Conservation (phyloP, 495 filamentous ascomycete genomes). For the Jackrogersella minutella region DNA sequence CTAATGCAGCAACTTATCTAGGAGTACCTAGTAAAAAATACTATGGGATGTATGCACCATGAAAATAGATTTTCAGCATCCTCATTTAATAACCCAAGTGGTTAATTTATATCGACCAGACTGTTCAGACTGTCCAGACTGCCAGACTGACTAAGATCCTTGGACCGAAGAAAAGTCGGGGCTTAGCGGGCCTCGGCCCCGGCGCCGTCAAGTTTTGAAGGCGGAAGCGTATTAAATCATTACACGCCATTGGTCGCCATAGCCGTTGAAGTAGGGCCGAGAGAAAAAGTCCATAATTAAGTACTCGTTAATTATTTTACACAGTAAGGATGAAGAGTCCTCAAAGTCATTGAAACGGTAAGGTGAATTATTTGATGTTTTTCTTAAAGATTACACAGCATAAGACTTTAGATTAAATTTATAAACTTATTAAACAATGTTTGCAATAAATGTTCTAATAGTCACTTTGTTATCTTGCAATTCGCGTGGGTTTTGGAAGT, state of each 20-base stretch:
- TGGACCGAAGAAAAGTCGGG: conserved; percentile 28
- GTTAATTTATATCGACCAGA: too few species aligned
- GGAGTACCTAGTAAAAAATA: neutral
- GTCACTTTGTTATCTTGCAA: neutral
- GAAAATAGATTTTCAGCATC: too few species aligned
- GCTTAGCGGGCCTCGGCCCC: conserved; percentile 21
- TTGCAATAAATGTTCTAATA: neutral
- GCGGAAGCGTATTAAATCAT: conserved; percentile 6
- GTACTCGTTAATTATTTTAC: conserved; percentile 5
- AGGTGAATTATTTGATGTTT: neutral
- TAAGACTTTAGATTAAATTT: neutral
- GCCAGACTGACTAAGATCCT: neutral
- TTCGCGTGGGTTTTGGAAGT: neutral
- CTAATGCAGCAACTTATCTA: neutral
- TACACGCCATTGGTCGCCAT: conserved; percentile 8
- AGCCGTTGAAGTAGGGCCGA: conserved; percentile 11
- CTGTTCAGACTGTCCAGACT: neutral
- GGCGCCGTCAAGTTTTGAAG: conserved; percentile 1
- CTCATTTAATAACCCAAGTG: neutral
- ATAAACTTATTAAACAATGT: neutral
- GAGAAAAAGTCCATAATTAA: too few species aligned
- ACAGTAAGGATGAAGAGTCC: too few species aligned
- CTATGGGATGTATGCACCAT: neutral
- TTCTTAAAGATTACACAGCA: neutral
- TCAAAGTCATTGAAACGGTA: neutral